Base-by-base conservation (phyloP, 495 filamentous ascomycete genomes). In the Talaromyces adpressus region DNA sequence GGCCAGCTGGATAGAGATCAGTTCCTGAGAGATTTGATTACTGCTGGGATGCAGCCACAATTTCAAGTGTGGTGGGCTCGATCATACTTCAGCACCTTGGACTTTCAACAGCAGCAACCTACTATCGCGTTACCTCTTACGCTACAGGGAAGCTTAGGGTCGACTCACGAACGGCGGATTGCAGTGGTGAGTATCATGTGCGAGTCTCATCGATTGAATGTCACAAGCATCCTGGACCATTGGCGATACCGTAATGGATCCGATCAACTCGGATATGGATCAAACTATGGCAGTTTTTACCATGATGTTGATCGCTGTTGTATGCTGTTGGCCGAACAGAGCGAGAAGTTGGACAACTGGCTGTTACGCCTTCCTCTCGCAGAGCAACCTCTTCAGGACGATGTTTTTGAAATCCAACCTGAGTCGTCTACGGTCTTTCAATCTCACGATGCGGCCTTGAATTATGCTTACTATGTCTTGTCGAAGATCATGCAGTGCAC, bases 41-140 rank as follows among this genome's bases (percentile, higher is more conserved):
- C 70, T 29, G 64, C 69, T 25, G 71, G 70, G 72, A 61, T 72
- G 62, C 68, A 71, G 34, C 22, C 63, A 4, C 66, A 59, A 27
- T 67, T 65, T 23, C 57, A 69, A 2, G 66, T 71, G 18, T 74
- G 72, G 72, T 74, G 72, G 72, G 68, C 67, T 11, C 66, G 72
- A 0, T 58, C 61, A 11, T 68, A 74, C 47, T 74, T 71, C 36
- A 68, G 71, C 39, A 64, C 65, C 0, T 18, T 69, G 6, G 61
- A 68, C 27, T 34, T 72, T 3, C 67, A 67, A 6, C 65, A 56
- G 30, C 59, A 61, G 7, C 18, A 66, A 7, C 65, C 67, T 0
- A 59, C 64, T 9, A 57, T 68, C 16, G 8, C 22, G 5, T 36
- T 69, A 5, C 65, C 68, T 2, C 8, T 3, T 36, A 36, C 53